phyloP scores from a whole-genome alignment of 2,329 filamentous ascomycete genomes.

The Alternaria metachromatica region DNA sequence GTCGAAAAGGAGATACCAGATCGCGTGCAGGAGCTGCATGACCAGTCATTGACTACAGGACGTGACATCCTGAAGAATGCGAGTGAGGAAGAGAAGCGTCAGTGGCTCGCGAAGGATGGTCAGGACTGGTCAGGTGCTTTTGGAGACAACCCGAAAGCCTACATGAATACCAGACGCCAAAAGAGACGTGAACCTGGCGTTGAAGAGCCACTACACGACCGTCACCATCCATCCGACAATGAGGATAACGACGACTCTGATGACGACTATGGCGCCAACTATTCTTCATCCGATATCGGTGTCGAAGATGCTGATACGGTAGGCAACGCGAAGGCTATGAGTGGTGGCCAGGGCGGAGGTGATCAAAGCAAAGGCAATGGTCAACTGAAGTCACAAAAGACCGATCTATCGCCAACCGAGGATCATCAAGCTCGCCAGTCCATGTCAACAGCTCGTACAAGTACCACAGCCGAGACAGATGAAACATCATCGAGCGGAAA shows the following conservation, averaged over 20 bases:
- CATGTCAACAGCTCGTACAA: constrained; percentile 36
- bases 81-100: constrained; percentile 72
- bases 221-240: constrained; percentile 55
- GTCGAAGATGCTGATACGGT: constrained; percentile 61
- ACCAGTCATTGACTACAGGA: constrained; percentile 78
- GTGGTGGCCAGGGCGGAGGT: constrained; percentile 22
- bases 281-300: constrained; percentile 61
- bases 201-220: constrained; percentile 61
- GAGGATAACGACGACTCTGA: constrained; percentile 50
- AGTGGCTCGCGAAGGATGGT: constrained; percentile 80
- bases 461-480: constrained; percentile 27
- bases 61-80: constrained; percentile 80
- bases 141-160: constrained; percentile 73
- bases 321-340: constrained; percentile 30
- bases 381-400: constrained; percentile 32
- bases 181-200: constrained; percentile 64
- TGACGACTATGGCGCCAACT: constrained; percentile 46
- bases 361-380: constrained; percentile 22
- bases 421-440: constrained; percentile 30
- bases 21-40: constrained; percentile 76
- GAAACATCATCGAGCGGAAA: constrained; percentile 56
- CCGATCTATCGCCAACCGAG: constrained; percentile 36
- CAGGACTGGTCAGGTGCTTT: constrained; percentile 89
- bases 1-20: constrained; percentile 78
- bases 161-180: constrained; percentile 60